phyloP scores from a whole-genome alignment of 768 basidiomycete genomes.

The Termitomyces sp. region DNA sequence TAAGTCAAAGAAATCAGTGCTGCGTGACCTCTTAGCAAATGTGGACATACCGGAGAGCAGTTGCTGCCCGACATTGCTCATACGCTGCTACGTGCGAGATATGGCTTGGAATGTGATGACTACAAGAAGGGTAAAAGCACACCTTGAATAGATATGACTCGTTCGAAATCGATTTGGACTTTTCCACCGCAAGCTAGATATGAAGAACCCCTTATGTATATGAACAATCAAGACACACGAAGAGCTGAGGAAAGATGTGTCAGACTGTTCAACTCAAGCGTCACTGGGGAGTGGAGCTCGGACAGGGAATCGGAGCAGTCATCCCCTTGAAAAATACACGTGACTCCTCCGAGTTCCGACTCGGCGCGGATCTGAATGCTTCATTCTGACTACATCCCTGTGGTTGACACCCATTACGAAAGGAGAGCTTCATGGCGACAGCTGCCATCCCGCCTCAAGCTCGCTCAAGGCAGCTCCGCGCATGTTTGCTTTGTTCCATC shows the following conservation, averaged over 20 bases:
- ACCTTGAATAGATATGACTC: not conserved
- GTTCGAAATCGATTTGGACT: not conserved
- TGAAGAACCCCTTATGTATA: not conserved
- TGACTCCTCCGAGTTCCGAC: not conserved
- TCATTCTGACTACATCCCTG: no score
- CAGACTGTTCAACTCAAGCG: not conserved
- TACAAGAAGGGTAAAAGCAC: not conserved
- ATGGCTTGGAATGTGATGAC: not conserved
- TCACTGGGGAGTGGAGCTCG: not conserved
- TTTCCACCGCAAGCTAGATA: not conserved
- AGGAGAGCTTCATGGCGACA: slow-evolving; percentile 8
- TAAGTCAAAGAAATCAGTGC: not conserved
- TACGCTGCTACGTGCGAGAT: slow-evolving; percentile 18
- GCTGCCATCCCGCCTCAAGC: slow-evolving; percentile 49
- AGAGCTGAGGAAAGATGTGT: not conserved
- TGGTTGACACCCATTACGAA: not conserved
- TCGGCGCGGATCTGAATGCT: not conserved
- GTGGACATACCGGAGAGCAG: slow-evolving; percentile 48
- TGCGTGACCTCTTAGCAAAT: not conserved
- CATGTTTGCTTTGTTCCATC: slow-evolving; percentile 91
- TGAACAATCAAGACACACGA: not conserved
- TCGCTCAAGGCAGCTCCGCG: slow-evolving; percentile 72
- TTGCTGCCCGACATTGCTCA: slow-evolving; percentile 68
- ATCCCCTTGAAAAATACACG: not conserved
- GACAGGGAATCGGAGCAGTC: not conserved